Conservation (phyloP, 2,329 filamentous ascomycete species). For the Epichloe sibirici region DNA sequence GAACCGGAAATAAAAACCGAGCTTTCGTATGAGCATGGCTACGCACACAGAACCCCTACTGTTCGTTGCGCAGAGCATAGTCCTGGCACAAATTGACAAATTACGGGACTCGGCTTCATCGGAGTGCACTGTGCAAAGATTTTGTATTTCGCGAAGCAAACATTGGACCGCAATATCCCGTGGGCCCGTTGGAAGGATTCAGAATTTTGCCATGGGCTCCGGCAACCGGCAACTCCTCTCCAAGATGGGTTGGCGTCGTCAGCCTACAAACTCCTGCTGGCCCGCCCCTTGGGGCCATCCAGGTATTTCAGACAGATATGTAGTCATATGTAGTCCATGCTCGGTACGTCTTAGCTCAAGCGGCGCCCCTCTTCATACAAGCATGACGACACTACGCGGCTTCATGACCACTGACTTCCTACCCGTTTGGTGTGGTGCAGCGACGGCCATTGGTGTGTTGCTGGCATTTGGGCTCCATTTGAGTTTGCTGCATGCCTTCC, state of each 20-base stretch:
- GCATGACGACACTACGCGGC: not conserved
- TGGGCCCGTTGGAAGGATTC: not conserved
- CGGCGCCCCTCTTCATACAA: not conserved
- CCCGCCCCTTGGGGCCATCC: too few species aligned
- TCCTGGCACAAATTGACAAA: not conserved
- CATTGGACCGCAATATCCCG: not conserved
- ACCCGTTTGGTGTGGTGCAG: not conserved
- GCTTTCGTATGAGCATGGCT: not conserved
- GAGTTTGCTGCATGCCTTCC: slow-evolving; percentile 1
- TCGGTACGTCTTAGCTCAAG: not conserved
- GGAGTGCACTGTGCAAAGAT: not conserved
- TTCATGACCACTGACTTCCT: not conserved
- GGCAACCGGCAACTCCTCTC: not conserved
- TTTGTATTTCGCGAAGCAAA: not conserved
- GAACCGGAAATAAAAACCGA: too few species aligned
- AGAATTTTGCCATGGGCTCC: not conserved
- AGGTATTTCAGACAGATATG: not conserved
- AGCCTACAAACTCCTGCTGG: not conserved
- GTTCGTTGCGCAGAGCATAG: not conserved
- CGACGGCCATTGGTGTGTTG: not conserved
- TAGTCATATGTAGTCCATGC: too few species aligned
- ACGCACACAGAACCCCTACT: not conserved
- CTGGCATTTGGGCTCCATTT: not conserved
- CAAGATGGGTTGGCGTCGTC: not conserved
- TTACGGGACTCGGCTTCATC: not conserved